These are phyloP conservation scores for Sicyos baderoa DNA, from an alignment of 306 rosid species.

Conservation along the genomic window DNA sequence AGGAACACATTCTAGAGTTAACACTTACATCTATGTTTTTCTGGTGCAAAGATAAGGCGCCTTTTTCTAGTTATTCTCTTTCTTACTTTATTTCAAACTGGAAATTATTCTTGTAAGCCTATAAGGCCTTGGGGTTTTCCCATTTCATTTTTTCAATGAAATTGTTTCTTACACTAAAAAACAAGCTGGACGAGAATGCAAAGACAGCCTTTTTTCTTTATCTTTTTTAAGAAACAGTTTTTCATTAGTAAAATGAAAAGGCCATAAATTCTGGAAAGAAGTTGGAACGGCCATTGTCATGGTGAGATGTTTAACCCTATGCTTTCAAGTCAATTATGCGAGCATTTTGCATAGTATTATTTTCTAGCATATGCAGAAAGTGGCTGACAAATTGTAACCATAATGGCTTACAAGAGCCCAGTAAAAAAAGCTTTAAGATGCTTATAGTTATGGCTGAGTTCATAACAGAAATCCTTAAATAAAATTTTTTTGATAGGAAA, in stretches of 20 bases:
- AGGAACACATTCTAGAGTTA: too few relatives aligned
- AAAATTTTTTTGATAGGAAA: too few relatives aligned
- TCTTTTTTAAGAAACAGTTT: not conserved
- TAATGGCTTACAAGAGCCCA: not conserved
- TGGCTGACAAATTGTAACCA: not conserved
- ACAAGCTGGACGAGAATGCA: not conserved
- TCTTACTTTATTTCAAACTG: too few relatives aligned
- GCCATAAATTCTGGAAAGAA: not conserved
- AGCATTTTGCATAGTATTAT: not conserved
- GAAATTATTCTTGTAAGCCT: too few relatives aligned
- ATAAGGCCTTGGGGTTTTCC: too few relatives aligned
- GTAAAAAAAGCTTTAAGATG: not conserved
- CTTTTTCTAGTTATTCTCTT: too few relatives aligned
- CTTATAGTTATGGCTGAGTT: slow-evolving; percentile 1
- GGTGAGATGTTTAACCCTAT: not conserved
- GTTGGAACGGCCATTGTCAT: not conserved
- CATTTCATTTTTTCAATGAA: too few relatives aligned
- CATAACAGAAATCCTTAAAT: not conserved
- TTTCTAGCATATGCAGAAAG: not conserved
- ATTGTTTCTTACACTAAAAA: too few relatives aligned
- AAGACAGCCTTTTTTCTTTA: not conserved
- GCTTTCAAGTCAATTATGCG: not conserved
- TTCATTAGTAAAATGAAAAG: not conserved
- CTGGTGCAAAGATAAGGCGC: too few relatives aligned
- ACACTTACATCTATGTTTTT: too few relatives aligned